Base-by-base conservation (phyloP, 805 yeast genomes). In the Wickerhamia fluorescens region DNA sequence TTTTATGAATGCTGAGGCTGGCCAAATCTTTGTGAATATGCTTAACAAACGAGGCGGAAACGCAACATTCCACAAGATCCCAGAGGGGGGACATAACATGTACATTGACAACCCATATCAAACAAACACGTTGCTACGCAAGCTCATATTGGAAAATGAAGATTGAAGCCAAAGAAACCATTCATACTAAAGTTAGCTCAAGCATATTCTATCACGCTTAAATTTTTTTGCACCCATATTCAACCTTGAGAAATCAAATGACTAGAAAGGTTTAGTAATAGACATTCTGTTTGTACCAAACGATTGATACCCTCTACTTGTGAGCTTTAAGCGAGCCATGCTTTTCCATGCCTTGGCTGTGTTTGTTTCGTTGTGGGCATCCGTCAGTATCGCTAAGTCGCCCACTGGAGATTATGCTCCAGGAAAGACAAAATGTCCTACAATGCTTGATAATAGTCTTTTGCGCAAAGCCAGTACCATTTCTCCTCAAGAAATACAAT, bases 1-100 rank as follows among this genome's bases (percentile, higher is more conserved):
- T 46, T 82, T 83, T 66, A 82, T 81, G 92, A 68, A 75, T 43
- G 51, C 65, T 1, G 64, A 59, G 23, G 79, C 80, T 0, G 81
- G 81, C 4, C 31, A 38, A 13, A 53, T 47, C 24, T 37, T 64
- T 29, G 53, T 46, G n/a, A 35, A 43, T 2, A 16, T 32, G 16
- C 24, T 33, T 4, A 9, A 20, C 10, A 11, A 16, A 12, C 23
- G 24, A 6, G 12, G 23, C 13, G 15, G 27, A 5, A 15, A 19
- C 10, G 47, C 54, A 7, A 37, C 40, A 9, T 49, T 56, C 25
- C 35, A 48, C 31, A 43, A 36, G 19, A 36, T 58, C 6, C 37
- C 47, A 3, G 63, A 61, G 31, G 66, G 68, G 7, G 70, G 70
- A 2, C 70, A 64, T 41, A 63, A 64, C 33, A 45, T 64, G 28